Base-by-base conservation (phyloP, 177 flowering plant species). In the Vitis hybrid region DNA sequence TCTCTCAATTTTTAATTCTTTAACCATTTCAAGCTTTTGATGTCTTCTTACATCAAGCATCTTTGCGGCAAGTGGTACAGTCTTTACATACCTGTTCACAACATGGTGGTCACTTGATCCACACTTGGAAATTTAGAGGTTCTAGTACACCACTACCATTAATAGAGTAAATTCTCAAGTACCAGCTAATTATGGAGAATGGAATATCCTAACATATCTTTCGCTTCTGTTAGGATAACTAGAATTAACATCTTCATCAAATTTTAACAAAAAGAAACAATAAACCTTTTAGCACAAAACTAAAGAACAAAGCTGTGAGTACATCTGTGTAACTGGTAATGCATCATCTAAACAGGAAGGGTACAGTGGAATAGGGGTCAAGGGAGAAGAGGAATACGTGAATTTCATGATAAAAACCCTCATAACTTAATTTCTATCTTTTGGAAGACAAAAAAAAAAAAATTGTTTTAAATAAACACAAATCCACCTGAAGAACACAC, bases 41-140 rank as follows among this genome's bases (percentile, higher is more conserved):
- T 51, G 61, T 76, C 82, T 91, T 77, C 98, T 83, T 33, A 93
- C 97, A 76, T 95, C 99, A 75, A 95, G 84, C 72, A 93, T 69
- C 81, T 93, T 81, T 49, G 99, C 98, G 62, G 99, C 99, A 66
- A 95, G 91, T 51, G 99, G 99, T 48, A 95, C 99, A 31, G 83
- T 93, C 85, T 88, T 89, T 74, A 95, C 98, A 80, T 95, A 39
- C 45, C 45, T 39, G 45, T 39, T 39, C 45, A 39, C 45, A 39
- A 39, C 45, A 39, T 39, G 45, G 45, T 19, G 29, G 39, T 63
- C 56, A 68, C 18, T 53, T 59, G 58, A 51, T 62, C 51, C 9
- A 68, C 11, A 13, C 3, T 11, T 3, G 45, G 7, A 49, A 64
- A 10, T 5, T 64, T 48, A 11, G 66, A 48, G 52, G 8, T 64